phyloP scores from a whole-genome alignment of 1,284 basidiomycete species.

The Vanrija sp. region DNA sequence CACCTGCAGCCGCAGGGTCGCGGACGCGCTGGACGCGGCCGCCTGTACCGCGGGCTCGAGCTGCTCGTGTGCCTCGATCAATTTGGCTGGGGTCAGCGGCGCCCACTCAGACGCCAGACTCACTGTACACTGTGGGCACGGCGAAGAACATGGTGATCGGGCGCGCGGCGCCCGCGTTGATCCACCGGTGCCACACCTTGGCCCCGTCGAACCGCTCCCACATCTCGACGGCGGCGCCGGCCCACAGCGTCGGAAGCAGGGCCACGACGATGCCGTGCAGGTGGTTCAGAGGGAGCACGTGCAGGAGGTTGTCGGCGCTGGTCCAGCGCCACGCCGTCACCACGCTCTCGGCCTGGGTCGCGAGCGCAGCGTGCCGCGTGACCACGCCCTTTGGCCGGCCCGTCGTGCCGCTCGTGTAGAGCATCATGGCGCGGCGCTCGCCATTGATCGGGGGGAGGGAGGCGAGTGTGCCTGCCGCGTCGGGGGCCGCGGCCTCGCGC shows the following conservation, averaged over 20 bases:
- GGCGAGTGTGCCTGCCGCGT: background rate
- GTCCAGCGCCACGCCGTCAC: conserved; percentile 38
- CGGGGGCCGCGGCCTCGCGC: background rate
- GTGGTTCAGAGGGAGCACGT: conserved; percentile 41
- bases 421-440: conserved; percentile 39
- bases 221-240: conserved; percentile 42
- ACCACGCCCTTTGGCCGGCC: conserved; percentile 44
- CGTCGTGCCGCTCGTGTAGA: conserved; percentile 44
- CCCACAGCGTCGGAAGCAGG: conserved; percentile 39
- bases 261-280: conserved; percentile 45
- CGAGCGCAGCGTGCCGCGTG: conserved; percentile 38
- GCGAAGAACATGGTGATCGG: conserved; percentile 37
- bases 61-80: conserved; percentile 23
- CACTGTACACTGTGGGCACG: conserved; percentile 35
- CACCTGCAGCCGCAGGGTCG: conserved; percentile 37
- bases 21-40: conserved; percentile 29
- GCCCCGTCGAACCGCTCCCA: conserved; percentile 39
- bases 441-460: conserved; percentile 17
- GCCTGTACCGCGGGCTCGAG: conserved; percentile 19
- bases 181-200: conserved; percentile 35
- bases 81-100: conserved; percentile 15
- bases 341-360: conserved; percentile 34
- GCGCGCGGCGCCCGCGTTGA: conserved; percentile 20
- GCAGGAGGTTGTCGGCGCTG: conserved; percentile 26
- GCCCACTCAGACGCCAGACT: background rate